Evolutionary conservation across 768 basidiomycete species (phyloP).

Genomic region (Trametes cinnabarina): DNA sequence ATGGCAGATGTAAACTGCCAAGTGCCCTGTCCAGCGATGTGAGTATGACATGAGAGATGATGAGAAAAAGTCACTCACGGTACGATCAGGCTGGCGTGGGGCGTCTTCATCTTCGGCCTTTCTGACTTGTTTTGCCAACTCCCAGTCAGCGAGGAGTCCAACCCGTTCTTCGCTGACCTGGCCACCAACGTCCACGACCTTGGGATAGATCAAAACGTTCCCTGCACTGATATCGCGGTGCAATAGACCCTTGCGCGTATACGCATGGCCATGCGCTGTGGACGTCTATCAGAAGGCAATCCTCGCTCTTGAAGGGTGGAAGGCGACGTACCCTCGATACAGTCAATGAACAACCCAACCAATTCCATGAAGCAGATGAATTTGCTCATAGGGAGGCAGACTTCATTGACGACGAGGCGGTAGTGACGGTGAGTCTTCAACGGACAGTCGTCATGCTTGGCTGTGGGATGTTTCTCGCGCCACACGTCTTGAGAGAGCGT

Average conservation of each 20-base stretch:
- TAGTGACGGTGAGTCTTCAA: constrained; percentile 13
- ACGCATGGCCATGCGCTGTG: constrained; percentile 2
- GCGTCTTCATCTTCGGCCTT: too few species aligned
- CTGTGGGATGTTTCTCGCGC: not conserved
- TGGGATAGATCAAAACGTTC: not conserved
- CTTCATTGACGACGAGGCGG: constrained; percentile 14
- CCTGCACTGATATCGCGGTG: constrained; percentile 14
- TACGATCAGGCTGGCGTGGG: too few species aligned
- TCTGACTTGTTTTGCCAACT: too few species aligned
- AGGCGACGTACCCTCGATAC: not conserved
- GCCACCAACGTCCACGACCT: too few species aligned
- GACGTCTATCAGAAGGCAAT: not conserved
- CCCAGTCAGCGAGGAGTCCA: too few species aligned
- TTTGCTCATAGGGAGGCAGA: not conserved
- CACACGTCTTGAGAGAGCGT: not conserved
- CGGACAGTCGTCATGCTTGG: not conserved
- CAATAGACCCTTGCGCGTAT: not conserved
- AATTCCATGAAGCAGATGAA: not conserved
- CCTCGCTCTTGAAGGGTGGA: not conserved
- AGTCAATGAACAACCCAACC: not conserved
- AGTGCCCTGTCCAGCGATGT: too few species aligned
- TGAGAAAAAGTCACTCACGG: too few species aligned
- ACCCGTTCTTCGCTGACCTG: too few species aligned
- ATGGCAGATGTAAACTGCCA: too few species aligned
- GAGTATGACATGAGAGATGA: too few species aligned